Base-by-base conservation (phyloP, 345 rosid species). In the Dimocarpus longan region DNA sequence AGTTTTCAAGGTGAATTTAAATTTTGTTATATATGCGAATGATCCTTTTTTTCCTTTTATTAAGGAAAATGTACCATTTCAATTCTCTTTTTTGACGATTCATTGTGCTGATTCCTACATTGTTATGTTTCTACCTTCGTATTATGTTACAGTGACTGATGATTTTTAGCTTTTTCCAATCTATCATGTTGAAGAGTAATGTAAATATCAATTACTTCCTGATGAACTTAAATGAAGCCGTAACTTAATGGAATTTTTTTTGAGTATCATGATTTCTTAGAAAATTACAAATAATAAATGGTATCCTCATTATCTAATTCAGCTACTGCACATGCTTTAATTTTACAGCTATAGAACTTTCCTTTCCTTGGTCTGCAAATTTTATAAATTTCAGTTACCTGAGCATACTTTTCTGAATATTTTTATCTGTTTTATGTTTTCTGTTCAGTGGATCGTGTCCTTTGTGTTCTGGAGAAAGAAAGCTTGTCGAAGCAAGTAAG, bases 401-500 rank as follows among this genome's bases (percentile, higher is more conserved):
- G 57, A 75, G n/a, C 66, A 62, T 60, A 59, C 21, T 78, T 32
- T 62, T 64, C 52, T 67, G 54, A 75, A 32, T 40, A 21, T 32
- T 50, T 79, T 44, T 50, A 43, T 32, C 28, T 28, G 52, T 50
- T 78, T 48, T 8, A n/a, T 79, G 68, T 76, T 71, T 64, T 48
- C 24, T 82, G 21, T 86, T 81, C 95, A 97, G 99, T 91, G 98
- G 95, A 72, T 93, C 6, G 70, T 69, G 26, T 92, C 97, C 83
- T 85, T 94, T 73, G 86, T 92, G 80, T 92, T 88, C 70, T 94
- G 98, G 99, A 93, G 88, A 86, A 91, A 81, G 85, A 93, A 85
- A 82, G 97, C 97, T 79, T 90, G 76, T 62, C 90, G 88, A 81
- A 91, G 89, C 98, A 91, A 90, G 99, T 97, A 89, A 93, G 99